These are phyloP conservation scores for Aquanectria penicillioides DNA, from an alignment of 2,329 filamentous ascomycete genomes.

Conservation along the genomic window DNA sequence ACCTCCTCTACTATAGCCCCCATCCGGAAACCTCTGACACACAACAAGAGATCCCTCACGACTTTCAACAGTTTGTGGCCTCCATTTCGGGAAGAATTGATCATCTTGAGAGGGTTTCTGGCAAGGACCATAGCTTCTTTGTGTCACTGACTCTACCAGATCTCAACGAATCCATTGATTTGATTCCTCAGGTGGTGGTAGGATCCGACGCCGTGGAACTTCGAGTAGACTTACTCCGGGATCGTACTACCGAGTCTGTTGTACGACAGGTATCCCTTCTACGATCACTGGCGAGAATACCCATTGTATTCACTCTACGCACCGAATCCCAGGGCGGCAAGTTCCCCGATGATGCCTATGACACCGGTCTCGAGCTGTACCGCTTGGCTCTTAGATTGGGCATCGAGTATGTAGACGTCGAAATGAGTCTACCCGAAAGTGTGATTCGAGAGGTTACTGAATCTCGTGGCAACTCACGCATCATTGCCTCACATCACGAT, in stretches of 20 bases:
- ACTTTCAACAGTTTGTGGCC: slow-evolving; percentile 52
- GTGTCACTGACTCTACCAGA: slow-evolving; percentile 88
- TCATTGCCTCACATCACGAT: slow-evolving; percentile 97
- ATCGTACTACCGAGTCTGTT: slow-evolving; percentile 80
- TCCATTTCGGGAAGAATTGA: slow-evolving; percentile 52
- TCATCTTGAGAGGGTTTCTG: slow-evolving; percentile 55
- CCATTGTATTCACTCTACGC: slow-evolving; percentile 92
- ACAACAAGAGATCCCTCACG: slow-evolving; percentile 43
- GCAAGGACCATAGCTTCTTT: slow-evolving; percentile 85
- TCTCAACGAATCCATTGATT: slow-evolving; percentile 68
- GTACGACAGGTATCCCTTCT: slow-evolving; percentile 84
- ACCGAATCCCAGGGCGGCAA: slow-evolving; percentile 87
- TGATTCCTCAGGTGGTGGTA: slow-evolving; percentile 78
- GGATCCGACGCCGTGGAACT: slow-evolving; percentile 94
- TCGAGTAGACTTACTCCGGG: slow-evolving; percentile 87
- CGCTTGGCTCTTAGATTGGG: slow-evolving; percentile 82
- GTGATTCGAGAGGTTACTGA: slow-evolving; percentile 76
- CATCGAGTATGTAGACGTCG: slow-evolving; percentile 91
- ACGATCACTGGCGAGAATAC: slow-evolving; percentile 75
- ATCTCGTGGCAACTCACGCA: slow-evolving; percentile 75
- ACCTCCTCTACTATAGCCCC: slow-evolving; percentile 91
- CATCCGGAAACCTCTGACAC: slow-evolving; percentile 51
- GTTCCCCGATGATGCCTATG: slow-evolving; percentile 80
- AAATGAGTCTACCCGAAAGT: slow-evolving; percentile 85
- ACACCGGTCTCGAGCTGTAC: slow-evolving; percentile 81